These are phyloP conservation scores for Boletus vermiculosoides DNA, from an alignment of 768 basidiomycete genomes.

Conservation along the genomic window DNA sequence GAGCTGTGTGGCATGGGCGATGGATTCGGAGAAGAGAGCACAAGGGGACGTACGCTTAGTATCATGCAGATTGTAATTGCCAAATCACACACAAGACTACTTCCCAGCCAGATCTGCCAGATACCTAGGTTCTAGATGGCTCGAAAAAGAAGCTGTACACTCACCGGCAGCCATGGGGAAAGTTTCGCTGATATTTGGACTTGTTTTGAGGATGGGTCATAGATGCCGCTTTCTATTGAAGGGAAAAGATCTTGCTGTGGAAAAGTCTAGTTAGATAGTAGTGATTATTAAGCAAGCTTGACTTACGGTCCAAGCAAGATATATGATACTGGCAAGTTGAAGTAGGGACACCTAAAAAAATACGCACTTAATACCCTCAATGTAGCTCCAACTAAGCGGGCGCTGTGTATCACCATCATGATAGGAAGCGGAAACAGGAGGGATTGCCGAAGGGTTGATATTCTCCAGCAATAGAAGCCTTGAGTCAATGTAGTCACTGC, in stretches of 20 bases:
- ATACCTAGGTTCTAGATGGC: background rate
- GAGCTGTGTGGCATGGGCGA: constrained; percentile 9
- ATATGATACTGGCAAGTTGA: constrained; percentile 17
- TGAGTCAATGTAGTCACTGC: constrained; percentile 19
- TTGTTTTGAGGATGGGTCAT: too few species aligned
- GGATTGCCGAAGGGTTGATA: constrained; percentile 5
- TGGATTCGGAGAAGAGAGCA: background rate
- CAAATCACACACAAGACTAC: constrained; percentile 18
- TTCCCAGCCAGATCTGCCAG: constrained; percentile 22
- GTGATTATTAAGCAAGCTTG: background rate
- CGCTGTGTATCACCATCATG: constrained; percentile 12
- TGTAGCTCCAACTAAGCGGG: too few species aligned
- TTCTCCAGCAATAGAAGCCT: constrained; percentile 25
- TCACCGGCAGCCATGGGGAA: constrained; percentile 13
- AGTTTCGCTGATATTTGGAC: too few species aligned
- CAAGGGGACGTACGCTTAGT: background rate
- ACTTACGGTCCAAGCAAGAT: background rate
- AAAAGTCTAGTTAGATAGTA: background rate
- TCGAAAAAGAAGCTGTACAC: background rate
- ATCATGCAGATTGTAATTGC: constrained; percentile 23
- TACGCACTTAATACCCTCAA: background rate
- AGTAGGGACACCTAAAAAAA: constrained; percentile 22
- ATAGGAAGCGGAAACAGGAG: constrained; percentile 1
- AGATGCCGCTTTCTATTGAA: too few species aligned
- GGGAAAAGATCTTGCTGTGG: background rate